phyloP scores from a whole-genome alignment of 176 grass and related monocot species.

The Aegilops bicornis region DNA sequence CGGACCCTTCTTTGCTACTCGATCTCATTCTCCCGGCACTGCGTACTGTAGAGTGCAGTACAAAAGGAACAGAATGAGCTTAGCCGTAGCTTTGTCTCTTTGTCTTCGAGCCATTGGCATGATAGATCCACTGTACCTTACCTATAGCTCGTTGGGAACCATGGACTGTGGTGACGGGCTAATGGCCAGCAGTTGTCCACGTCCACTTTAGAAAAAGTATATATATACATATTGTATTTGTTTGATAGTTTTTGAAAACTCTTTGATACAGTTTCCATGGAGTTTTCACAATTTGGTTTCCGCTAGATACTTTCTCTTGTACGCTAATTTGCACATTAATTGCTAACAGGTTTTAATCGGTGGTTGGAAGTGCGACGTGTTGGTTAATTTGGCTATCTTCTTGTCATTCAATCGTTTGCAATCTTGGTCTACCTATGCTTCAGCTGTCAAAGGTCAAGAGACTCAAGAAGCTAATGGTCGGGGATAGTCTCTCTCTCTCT shows the following conservation, averaged over 20 bases:
- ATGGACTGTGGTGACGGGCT: not conserved
- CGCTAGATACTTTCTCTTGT: no score
- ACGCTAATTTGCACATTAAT: not conserved
- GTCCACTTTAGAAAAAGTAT: no score
- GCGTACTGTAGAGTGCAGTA: not conserved
- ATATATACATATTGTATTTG: no score
- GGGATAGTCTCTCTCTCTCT: no score
- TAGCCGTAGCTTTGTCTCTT: not conserved
- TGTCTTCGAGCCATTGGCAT: not conserved
- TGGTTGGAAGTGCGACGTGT: not conserved
- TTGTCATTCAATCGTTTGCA: not conserved
- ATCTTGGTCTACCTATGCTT: not conserved
- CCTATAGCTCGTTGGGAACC: not conserved
- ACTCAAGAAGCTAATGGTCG: no score
- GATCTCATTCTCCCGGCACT: constrained; percentile 18
- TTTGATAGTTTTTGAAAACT: not conserved
- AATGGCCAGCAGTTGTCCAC: constrained; percentile 19
- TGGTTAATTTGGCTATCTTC: not conserved
- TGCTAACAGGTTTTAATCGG: not conserved
- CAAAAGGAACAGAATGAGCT: constrained; percentile 17
- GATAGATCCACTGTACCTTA: not conserved
- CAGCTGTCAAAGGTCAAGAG: not conserved
- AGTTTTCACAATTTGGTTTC: not conserved
- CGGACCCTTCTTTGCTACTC: not conserved
- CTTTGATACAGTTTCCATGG: not conserved